Conservation (phyloP, 495 filamentous ascomycete genomes). For the Emericellopsis terricola region DNA sequence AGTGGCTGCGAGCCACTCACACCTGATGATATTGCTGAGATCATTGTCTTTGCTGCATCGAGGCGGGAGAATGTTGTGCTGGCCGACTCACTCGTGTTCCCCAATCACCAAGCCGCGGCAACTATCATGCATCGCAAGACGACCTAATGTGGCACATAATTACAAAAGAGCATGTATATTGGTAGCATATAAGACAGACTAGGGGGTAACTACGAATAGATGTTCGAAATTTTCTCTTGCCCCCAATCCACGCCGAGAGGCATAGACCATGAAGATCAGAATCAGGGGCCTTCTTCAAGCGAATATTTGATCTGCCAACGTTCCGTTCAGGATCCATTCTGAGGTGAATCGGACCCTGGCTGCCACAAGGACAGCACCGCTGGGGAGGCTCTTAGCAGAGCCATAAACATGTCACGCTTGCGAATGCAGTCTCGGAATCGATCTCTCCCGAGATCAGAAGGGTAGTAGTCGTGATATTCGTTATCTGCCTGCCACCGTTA, state of each 20-base stretch:
- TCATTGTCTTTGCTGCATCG: constrained; percentile 78
- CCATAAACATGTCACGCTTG: constrained; percentile 1
- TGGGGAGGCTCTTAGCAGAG: constrained; percentile 12
- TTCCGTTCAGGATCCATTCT: constrained; percentile 35
- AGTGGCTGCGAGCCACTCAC: constrained; percentile 83
- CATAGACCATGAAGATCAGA: constrained; percentile 25
- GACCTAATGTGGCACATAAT: background rate
- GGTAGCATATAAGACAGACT: background rate
- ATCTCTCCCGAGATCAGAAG: too few species aligned
- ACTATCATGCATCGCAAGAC: background rate
- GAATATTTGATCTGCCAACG: constrained; percentile 41
- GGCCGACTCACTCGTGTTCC: constrained; percentile 81
- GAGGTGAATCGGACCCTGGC: constrained; percentile 28
- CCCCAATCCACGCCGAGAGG: constrained; percentile 30
- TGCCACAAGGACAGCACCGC: constrained; percentile 31
- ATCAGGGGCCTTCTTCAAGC: constrained; percentile 51
- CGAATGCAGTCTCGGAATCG: too few species aligned
- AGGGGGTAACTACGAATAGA: too few species aligned
- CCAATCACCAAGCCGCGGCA: constrained; percentile 40
- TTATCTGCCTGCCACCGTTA: background rate
- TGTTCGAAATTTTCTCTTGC: constrained; percentile 63
- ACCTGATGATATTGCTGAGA: constrained; percentile 86
- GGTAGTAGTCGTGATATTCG: background rate
- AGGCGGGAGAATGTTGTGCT: constrained; percentile 89
- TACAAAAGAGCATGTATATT: background rate